These are phyloP conservation scores for Cordyceps tenuipes DNA, from an alignment of 2,329 filamentous ascomycete species.

Conservation along the genomic window DNA sequence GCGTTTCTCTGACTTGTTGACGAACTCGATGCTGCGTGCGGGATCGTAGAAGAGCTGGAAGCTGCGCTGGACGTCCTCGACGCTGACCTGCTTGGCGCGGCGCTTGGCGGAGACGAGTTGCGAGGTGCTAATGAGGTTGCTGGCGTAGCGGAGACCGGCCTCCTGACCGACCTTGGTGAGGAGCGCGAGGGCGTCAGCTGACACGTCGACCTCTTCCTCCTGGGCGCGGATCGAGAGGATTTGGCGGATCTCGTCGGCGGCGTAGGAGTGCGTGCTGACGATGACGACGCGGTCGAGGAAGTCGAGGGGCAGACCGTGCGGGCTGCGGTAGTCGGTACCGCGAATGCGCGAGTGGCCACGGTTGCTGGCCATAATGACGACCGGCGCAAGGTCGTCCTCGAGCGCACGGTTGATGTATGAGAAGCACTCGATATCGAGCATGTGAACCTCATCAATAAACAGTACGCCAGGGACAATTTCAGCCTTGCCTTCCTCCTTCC, in stretches of 20 bases:
- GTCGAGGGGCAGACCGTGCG: constrained; percentile 89
- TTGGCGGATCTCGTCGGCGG: constrained; percentile 75
- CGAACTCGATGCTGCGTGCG: constrained; percentile 78
- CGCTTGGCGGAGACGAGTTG: constrained; percentile 82
- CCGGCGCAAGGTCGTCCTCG: constrained; percentile 87
- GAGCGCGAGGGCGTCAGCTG: constrained; percentile 80
- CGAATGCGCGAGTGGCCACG: constrained; percentile 84
- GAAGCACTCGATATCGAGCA: constrained; percentile 99
- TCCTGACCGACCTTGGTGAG: constrained; percentile 95
- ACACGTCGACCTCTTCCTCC: constrained; percentile 91
- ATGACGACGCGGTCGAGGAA: constrained; percentile 95
- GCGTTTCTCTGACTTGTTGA: constrained; percentile 81
- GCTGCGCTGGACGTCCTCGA: constrained; percentile 87
- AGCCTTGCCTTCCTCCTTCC: constrained; percentile 98
- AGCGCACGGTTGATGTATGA: constrained; percentile 96
- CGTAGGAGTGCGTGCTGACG: constrained; percentile 85
- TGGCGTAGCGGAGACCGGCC: constrained; percentile 87
- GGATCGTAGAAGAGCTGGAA: constrained; percentile 94
- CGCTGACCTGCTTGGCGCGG: constrained; percentile 70
- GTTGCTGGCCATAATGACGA: constrained; percentile 99
- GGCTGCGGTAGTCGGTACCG: constrained; percentile 86
- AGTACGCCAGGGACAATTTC: constrained; percentile 95
- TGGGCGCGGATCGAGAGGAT: constrained; percentile 88
- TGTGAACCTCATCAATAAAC: constrained; percentile 98
- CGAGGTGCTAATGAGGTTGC: constrained; percentile 92